Conservation (phyloP, 1,139 yeast species). For the Lodderomyces margitis region DNA sequence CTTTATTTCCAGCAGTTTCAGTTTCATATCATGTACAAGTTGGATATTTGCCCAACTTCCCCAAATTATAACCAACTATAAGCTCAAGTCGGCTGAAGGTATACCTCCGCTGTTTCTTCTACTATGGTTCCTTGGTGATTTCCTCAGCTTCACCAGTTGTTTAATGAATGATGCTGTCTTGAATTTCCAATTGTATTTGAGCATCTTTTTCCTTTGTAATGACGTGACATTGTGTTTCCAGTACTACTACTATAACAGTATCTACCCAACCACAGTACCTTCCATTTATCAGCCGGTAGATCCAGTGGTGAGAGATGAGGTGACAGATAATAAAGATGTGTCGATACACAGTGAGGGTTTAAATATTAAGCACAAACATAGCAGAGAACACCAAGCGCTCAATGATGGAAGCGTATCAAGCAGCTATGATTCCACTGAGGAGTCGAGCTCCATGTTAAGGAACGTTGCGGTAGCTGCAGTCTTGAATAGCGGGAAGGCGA, state of each 20-base stretch:
- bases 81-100: slow-evolving; percentile 80
- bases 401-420: slow-evolving; percentile 17
- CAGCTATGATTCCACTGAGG: slow-evolving; percentile 27
- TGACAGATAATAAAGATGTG: slow-evolving; percentile 7
- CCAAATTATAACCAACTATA: slow-evolving; percentile 75
- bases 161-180: slow-evolving; percentile 68
- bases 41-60: slow-evolving; percentile 92
- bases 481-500: slow-evolving; percentile 23
- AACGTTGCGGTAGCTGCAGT: slow-evolving; percentile 22
- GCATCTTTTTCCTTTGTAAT: slow-evolving; percentile 70
- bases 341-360: slow-evolving; percentile 4
- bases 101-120: slow-evolving; percentile 71
- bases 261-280: slow-evolving; percentile 26
- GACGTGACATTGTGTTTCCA: slow-evolving; percentile 73
- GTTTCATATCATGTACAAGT: slow-evolving; percentile 38
- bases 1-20: slow-evolving; percentile 30
- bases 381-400: slow-evolving; percentile 6
- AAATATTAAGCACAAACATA: slow-evolving; percentile 16
- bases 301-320: neutral
- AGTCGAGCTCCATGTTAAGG: slow-evolving; percentile 12
- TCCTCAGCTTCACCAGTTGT: slow-evolving; percentile 78
- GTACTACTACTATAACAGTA: slow-evolving; percentile 65
- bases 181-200: slow-evolving; percentile 71
- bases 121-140: slow-evolving; percentile 85
- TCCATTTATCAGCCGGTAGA: neutral